A percentile compares a stretch with the other conserved stretches of the same genome.
phyloP scores from a whole-genome alignment of 192 early-diverging fungal species.

The Physocladia obscura region DNA sequence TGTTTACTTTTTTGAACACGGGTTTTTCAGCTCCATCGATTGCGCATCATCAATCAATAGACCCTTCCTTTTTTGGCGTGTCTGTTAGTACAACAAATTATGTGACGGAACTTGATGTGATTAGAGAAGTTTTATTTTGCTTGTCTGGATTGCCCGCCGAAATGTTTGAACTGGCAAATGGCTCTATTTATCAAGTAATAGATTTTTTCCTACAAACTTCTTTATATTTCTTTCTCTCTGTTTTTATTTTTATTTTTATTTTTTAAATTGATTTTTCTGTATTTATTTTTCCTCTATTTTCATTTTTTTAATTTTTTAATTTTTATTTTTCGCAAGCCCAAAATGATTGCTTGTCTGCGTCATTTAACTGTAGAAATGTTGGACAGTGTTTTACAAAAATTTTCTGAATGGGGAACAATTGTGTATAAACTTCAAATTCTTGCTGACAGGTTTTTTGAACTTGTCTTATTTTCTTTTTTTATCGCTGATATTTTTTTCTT shows the following conservation, averaged over 20 bases:
- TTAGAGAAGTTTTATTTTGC: slow-evolving; percentile 20
- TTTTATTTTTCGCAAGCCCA: neutral
- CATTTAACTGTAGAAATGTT: slow-evolving; percentile 17
- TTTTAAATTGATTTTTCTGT: neutral
- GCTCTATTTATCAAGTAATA: no score
- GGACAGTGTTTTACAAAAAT: slow-evolving; percentile 3
- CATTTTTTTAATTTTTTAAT: neutral
- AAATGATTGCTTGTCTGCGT: slow-evolving; percentile 23
- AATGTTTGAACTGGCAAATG: slow-evolving; percentile 9
- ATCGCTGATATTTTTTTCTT: neutral
- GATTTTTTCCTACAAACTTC: neutral
- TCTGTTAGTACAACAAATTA: slow-evolving; percentile 20
- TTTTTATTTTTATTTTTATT: no score
- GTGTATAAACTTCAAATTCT: neutral
- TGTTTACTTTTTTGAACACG: no score
- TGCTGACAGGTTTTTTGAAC: slow-evolving; percentile 15
- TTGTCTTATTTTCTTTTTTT: no score
- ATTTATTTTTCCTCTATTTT: neutral
- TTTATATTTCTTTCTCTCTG: neutral
- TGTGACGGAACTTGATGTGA: slow-evolving; percentile 13
- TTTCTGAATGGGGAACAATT: neutral
- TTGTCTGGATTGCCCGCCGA: slow-evolving; percentile 15
- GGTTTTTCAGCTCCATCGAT: slow-evolving; percentile 16
- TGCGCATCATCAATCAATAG: neutral
- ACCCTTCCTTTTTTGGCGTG: slow-evolving; percentile 9